Percentiles rank a stretch among this genome's conserved stretches.
Conservation (phyloP, 2,329 filamentous ascomycete species). For the Aspergillus tubingensis region DNA sequence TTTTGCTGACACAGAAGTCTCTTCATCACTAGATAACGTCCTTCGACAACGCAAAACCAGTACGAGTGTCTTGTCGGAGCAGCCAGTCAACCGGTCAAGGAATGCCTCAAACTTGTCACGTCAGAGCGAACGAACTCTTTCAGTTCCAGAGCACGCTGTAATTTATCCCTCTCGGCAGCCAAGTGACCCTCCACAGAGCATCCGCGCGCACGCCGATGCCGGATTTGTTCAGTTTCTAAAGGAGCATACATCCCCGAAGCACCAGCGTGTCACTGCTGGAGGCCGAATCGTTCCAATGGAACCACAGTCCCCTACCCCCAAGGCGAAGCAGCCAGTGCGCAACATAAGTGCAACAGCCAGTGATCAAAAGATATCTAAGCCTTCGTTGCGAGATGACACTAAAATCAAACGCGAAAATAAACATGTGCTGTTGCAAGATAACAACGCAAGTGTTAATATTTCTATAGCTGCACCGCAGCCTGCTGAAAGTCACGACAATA, state of each 20-base stretch:
- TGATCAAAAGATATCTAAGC: not conserved
- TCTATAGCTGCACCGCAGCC: conserved; percentile 10
- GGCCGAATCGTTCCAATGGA: conserved; percentile 53
- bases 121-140: conserved; percentile 20
- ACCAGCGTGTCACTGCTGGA: conserved; percentile 52
- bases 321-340: conserved; percentile 34
- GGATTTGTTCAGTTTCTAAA: conserved; percentile 51
- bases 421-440: not conserved
- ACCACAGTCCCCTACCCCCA: conserved; percentile 35
- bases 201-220: conserved; percentile 37
- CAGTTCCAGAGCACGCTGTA: conserved; percentile 17
- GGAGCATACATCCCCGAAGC: conserved; percentile 50
- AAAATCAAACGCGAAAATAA: conserved; percentile 7
- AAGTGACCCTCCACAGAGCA: conserved; percentile 34
- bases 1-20: not conserved
- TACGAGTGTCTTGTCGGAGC: conserved; percentile 29
- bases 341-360: not conserved
- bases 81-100: conserved; percentile 27
- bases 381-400: conserved; percentile 1
- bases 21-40: conserved; percentile 25
- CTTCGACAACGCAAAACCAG: conserved; percentile 23
- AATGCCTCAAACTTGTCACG: conserved; percentile 25
- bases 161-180: conserved; percentile 34
- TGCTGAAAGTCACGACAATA: conserved; percentile 1
- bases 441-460: not conserved